Evolutionary conservation across 371 early-diverging fungal genomes (phyloP).

Genomic region (Dichotomocladium elegans): DNA sequence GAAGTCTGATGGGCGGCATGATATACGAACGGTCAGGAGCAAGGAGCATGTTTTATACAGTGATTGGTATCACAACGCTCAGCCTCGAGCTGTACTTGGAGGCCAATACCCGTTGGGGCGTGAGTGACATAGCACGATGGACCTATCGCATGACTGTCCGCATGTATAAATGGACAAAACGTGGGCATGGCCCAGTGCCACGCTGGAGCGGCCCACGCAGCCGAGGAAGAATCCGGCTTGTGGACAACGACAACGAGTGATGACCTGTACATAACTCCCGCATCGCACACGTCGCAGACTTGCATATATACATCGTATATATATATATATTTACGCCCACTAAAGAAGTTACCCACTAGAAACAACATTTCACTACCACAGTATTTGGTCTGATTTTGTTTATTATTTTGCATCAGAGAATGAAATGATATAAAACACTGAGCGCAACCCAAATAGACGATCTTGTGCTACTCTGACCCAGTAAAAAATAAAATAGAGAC

Average conservation of each 20-base stretch:
- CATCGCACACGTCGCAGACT: not conserved
- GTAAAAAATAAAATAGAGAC: too few species aligned
- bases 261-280: not conserved
- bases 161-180: conserved; percentile 30
- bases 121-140: conserved; percentile 30
- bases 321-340: not conserved
- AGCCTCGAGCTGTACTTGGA: conserved; percentile 45
- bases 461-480: too few species aligned
- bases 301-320: not conserved
- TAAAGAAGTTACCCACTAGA: not conserved
- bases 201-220: conserved; percentile 40
- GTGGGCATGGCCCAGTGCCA: conserved; percentile 42
- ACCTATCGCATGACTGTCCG: conserved; percentile 17
- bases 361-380: not conserved
- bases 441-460: too few species aligned
- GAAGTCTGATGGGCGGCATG: conserved; percentile 43
- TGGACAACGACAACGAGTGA: conserved; percentile 18
- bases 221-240: conserved; percentile 32
- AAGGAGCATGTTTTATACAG: conserved; percentile 44
- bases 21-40: conserved; percentile 42
- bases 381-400: too few species aligned
- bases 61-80: conserved; percentile 29
- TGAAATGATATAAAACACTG: too few species aligned
- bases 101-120: conserved; percentile 42
- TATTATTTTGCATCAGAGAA: too few species aligned